Percentiles rank a stretch among this genome's conserved stretches.
Conservation (phyloP, 352 stramenopile species). For the Pythium phragmiticola region DNA sequence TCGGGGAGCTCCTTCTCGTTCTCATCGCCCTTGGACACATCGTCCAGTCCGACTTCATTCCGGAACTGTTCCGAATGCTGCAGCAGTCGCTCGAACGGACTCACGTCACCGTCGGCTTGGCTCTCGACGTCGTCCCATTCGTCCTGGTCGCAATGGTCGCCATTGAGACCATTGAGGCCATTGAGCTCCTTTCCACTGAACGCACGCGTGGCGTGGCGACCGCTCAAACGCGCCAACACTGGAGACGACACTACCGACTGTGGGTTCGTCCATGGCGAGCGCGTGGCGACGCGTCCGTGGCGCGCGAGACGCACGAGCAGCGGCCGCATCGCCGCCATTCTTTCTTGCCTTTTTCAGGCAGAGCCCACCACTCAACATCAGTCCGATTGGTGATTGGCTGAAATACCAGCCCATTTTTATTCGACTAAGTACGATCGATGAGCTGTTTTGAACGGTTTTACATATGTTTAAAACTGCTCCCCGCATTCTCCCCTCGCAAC, state of each 20-base stretch:
- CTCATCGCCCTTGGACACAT: slow-evolving; percentile 19
- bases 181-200: slow-evolving; percentile 21
- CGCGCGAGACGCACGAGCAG: slow-evolving; percentile 13
- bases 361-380: slow-evolving; percentile 7
- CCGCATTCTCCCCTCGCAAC: not conserved
- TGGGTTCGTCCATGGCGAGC: not conserved
- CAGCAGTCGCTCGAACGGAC: slow-evolving; percentile 63
- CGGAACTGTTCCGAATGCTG: slow-evolving; percentile 68
- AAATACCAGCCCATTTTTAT: not conserved
- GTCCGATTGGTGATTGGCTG: not conserved
- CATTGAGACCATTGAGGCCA: slow-evolving; percentile 17
- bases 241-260: not conserved
- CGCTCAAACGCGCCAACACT: not conserved
- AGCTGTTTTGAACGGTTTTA: slow-evolving; percentile 6
- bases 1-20: slow-evolving; percentile 22
- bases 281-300: slow-evolving; percentile 11
- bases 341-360: slow-evolving; percentile 3
- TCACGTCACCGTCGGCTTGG: slow-evolving; percentile 31
- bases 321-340: slow-evolving; percentile 17
- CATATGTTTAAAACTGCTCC: slow-evolving; percentile 13
- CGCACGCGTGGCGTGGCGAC: not conserved
- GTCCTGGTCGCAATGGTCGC: slow-evolving; percentile 14
- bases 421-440: slow-evolving; percentile 1
- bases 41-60: slow-evolving; percentile 25
- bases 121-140: slow-evolving; percentile 24